phyloP scores from a whole-genome alignment of 2,329 filamentous ascomycete species.

The Epichloe amarillans region DNA sequence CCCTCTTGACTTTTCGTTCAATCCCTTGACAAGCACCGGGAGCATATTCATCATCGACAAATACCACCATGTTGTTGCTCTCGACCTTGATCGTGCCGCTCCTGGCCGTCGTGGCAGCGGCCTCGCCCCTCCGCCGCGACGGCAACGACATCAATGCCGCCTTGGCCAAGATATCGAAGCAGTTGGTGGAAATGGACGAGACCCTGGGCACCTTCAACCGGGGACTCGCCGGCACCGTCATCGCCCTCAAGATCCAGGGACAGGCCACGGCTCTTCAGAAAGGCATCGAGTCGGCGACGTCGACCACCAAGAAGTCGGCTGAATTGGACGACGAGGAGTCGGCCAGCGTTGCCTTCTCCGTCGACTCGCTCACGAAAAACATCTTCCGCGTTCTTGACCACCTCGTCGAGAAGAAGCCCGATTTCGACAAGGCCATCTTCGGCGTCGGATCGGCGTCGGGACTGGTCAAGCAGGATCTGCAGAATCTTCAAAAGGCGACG shows the following conservation, averaged over 20 bases:
- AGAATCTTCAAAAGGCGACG: neutral
- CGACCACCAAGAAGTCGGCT: neutral
- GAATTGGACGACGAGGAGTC: neutral
- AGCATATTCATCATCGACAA: neutral
- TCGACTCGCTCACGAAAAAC: neutral
- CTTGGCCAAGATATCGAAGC: neutral
- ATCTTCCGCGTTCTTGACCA: slow-evolving; percentile 1
- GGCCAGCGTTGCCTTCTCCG: neutral
- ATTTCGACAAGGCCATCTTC: slow-evolving; percentile 2
- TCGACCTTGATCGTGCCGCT: neutral
- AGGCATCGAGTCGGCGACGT: neutral
- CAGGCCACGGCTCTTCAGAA: neutral
- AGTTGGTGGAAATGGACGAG: neutral
- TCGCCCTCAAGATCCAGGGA: neutral
- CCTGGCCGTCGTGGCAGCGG: neutral
- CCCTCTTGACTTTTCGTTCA: too few relatives aligned
- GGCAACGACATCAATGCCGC: neutral
- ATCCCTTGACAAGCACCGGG: too few relatives aligned
- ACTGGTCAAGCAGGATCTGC: neutral
- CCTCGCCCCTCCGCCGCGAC: neutral
- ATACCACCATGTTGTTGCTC: neutral
- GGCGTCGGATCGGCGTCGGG: neutral
- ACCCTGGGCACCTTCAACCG: slow-evolving; percentile 1
- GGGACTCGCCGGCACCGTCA: neutral
- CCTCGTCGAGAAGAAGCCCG: neutral